Base-by-base conservation (phyloP, 306 rosid genomes). In the Vicia faba region DNA sequence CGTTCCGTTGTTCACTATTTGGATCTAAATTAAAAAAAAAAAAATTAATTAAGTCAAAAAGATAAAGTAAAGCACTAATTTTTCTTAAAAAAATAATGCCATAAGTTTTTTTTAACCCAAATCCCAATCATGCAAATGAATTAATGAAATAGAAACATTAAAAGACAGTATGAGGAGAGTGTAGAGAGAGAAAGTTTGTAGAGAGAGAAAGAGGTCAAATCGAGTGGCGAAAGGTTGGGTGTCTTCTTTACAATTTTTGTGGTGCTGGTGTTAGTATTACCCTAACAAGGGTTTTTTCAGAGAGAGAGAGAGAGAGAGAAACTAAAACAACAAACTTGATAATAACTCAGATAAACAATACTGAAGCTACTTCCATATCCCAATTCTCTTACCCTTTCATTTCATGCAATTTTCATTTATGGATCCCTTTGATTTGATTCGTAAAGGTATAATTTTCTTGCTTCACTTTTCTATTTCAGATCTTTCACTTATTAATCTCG, bases 341-440 rank as follows among this genome's bases (percentile, higher is more conserved):
- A n/a, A n/a, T n/a, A n/a, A n/a, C n/a, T n/a, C n/a, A n/a, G n/a
- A n/a, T n/a, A n/a, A n/a, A n/a, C n/a, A 86, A 68, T 70, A 83
- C 86, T 78, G 71, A 29, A 39, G 14, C 60, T 78, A 44, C 44
- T 61, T 57, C 75, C 29, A 11, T 78, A 82, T 85, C 83, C 75
- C 50, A 66, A 70, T 67, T 74, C 83, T 68, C 4, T 26, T 31
- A 53, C 58, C 36, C 5, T 50, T 72, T 70, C 58, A 78, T 74
- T 81, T 84, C 57, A 48, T 64, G 75, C 65, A n/a, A 66, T 66
- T 56, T 66, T 56, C 61, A 40, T 74, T 48, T 23, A 93, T 93
- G 98, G 97, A 84, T 86, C 83, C 93, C 60, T 84, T 85, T 70
- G 89, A 88, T 83, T 88, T 88, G 89, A 73, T 93, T 76, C 91